phyloP scores from a whole-genome alignment of 2,329 filamentous ascomycete genomes.

The Cadophora malorum region DNA sequence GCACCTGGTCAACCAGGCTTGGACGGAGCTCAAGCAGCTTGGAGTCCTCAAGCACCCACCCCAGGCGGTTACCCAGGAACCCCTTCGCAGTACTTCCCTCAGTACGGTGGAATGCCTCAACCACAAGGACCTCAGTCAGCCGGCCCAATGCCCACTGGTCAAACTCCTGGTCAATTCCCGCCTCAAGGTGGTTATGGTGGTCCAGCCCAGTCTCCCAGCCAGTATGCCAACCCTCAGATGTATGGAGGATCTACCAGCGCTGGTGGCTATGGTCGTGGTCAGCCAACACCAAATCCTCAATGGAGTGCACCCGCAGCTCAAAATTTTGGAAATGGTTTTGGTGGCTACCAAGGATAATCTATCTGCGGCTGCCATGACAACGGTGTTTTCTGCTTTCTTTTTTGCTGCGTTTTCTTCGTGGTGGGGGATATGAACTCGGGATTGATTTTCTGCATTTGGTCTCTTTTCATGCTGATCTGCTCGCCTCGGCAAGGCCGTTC shows the following conservation, averaged over 20 bases:
- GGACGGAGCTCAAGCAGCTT: slow-evolving; percentile 74
- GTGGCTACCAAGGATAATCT: slow-evolving; percentile 64
- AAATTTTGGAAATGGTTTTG: slow-evolving; percentile 67
- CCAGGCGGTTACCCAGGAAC: slow-evolving; percentile 76
- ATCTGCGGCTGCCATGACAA: not conserved
- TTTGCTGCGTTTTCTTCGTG: slow-evolving; percentile 31
- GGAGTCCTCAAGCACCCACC: slow-evolving; percentile 76
- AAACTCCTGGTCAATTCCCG: slow-evolving; percentile 55
- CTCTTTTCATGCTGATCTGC: slow-evolving; percentile 34
- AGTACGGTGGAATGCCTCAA: slow-evolving; percentile 76
- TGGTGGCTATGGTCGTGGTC: slow-evolving; percentile 83
- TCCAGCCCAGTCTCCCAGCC: slow-evolving; percentile 65
- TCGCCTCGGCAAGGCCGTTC: slow-evolving; percentile 39
- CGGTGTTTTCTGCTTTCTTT: slow-evolving; percentile 31
- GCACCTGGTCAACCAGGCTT: slow-evolving; percentile 81
- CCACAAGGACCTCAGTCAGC: slow-evolving; percentile 47
- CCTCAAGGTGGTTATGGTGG: slow-evolving; percentile 72
- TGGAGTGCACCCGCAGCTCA: slow-evolving; percentile 62
- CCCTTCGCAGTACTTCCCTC: slow-evolving; percentile 85
- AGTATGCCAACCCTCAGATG: slow-evolving; percentile 72
- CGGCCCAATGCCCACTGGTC: slow-evolving; percentile 47
- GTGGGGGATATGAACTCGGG: slow-evolving; percentile 41
- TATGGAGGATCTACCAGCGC: slow-evolving; percentile 77
- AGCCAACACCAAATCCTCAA: slow-evolving; percentile 47
- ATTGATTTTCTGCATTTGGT: slow-evolving; percentile 38